phyloP scores from a whole-genome alignment of 2,329 filamentous ascomycete species.

The Lasiodiplodia sp. region DNA sequence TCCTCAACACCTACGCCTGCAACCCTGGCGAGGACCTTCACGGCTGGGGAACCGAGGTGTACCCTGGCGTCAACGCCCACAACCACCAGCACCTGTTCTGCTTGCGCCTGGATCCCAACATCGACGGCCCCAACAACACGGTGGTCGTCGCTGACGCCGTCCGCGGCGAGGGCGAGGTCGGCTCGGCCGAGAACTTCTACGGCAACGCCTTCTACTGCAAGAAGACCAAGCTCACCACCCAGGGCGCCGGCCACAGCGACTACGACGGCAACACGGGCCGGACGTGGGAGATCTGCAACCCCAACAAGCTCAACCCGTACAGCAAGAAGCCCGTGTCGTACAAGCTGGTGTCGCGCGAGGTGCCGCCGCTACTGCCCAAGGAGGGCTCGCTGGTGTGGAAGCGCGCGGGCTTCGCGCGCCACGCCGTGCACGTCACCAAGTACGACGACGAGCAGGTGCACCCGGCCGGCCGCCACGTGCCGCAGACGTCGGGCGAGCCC shows the following conservation, averaged over 20 bases:
- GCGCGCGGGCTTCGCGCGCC: constrained; percentile 83
- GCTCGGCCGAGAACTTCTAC: constrained; percentile 82
- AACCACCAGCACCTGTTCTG: constrained; percentile 98
- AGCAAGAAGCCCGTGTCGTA: constrained; percentile 85
- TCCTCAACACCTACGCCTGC: constrained; percentile 90
- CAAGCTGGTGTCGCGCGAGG: constrained; percentile 88
- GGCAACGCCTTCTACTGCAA: constrained; percentile 90
- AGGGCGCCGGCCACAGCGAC: constrained; percentile 73
- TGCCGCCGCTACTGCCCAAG: constrained; percentile 80
- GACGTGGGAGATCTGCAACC: constrained; percentile 92
- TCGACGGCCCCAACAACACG: constrained; percentile 85
- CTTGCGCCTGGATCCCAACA: constrained; percentile 82
- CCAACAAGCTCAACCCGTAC: constrained; percentile 82
- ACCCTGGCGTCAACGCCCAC: constrained; percentile 89
- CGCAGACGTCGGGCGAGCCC: constrained; percentile 83
- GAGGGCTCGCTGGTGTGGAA: constrained; percentile 86
- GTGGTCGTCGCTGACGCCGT: constrained; percentile 83
- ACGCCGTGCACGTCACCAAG: constrained; percentile 87
- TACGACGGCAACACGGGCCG: constrained; percentile 81
- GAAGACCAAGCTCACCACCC: constrained; percentile 79
- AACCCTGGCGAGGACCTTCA: constrained; percentile 79
- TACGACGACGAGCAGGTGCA: constrained; percentile 84
- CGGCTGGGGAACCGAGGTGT: constrained; percentile 92
- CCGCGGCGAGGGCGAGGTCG: constrained; percentile 74
- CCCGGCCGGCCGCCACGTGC: constrained; percentile 85